These are phyloP conservation scores for Groenewaldozyma salmanticensis DNA, from an alignment of 805 yeast genomes.

Conservation along the genomic window DNA sequence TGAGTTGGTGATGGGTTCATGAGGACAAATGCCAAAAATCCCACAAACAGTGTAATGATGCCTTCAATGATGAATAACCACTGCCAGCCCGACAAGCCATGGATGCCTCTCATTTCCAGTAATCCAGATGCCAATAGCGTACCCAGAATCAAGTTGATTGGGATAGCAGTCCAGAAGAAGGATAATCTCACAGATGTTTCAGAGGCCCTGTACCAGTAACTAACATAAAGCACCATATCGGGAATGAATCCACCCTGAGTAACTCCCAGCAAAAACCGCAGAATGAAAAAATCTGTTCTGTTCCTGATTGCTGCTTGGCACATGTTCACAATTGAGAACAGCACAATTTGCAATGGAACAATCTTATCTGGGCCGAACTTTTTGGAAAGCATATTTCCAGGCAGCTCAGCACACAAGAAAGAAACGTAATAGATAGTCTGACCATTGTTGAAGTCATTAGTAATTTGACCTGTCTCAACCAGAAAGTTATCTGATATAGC, in stretches of 20 bases:
- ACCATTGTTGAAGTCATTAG: constrained; percentile 48
- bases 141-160: constrained; percentile 34
- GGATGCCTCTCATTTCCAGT: constrained; percentile 37
- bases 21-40: constrained; percentile 33
- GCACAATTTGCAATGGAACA: constrained; percentile 47
- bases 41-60: constrained; percentile 40
- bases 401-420: constrained; percentile 50
- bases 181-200: constrained; percentile 50
- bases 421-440: constrained; percentile 43
- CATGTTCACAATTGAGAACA: constrained; percentile 49
- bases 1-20: constrained; percentile 47
- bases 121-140: constrained; percentile 43
- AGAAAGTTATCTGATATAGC: constrained; percentile 48
- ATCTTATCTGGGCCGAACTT: constrained; percentile 52
- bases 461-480: constrained; percentile 40
- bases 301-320: constrained; percentile 37
- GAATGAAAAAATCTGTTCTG: constrained; percentile 35
- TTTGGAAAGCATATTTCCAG: constrained; percentile 58
- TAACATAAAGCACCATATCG: constrained; percentile 48
- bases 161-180: constrained; percentile 45
- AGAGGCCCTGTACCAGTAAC: constrained; percentile 48
- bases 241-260: constrained; percentile 59
- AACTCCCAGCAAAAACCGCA: constrained; percentile 45
- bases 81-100: constrained; percentile 44
- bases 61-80: constrained; percentile 60